Evolutionary conservation across 2,329 filamentous ascomycete species (phyloP).

Genomic region (Phaeosphaeria sp.): DNA sequence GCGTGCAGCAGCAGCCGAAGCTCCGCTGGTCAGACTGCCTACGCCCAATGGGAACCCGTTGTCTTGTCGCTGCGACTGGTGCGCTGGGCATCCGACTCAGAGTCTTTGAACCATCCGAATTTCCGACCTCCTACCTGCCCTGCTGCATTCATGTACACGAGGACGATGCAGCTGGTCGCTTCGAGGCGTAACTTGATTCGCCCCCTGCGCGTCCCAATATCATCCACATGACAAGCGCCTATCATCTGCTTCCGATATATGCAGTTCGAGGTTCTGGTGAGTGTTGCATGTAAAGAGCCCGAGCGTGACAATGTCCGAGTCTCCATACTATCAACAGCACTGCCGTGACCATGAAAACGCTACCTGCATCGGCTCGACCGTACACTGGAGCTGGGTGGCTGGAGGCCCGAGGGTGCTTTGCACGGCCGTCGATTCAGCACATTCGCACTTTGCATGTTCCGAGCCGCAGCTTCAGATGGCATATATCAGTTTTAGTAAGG

Average conservation of each 20-base stretch:
- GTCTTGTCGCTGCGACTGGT: background rate
- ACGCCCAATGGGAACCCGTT: background rate
- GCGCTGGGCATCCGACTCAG: background rate
- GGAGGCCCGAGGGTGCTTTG: background rate
- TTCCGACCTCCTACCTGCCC: background rate
- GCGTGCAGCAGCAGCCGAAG: background rate
- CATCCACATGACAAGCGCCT: background rate
- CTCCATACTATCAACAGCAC: background rate
- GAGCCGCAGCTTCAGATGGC: background rate
- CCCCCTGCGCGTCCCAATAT: background rate
- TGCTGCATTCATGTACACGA: background rate
- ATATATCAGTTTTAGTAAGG: background rate
- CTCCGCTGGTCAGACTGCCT: constrained; percentile 3
- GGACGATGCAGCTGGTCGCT: background rate
- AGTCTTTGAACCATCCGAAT: background rate
- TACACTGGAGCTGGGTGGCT: background rate
- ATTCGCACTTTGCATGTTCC: background rate
- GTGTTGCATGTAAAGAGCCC: background rate
- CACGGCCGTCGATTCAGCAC: background rate
- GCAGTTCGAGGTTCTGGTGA: background rate
- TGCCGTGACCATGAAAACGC: background rate
- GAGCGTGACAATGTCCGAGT: background rate
- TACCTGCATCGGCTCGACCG: background rate
- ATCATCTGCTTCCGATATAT: background rate
- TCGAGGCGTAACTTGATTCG: background rate